Evolutionary conservation across 306 rosid species (phyloP).

Genomic region (Betula pendula): DNA sequence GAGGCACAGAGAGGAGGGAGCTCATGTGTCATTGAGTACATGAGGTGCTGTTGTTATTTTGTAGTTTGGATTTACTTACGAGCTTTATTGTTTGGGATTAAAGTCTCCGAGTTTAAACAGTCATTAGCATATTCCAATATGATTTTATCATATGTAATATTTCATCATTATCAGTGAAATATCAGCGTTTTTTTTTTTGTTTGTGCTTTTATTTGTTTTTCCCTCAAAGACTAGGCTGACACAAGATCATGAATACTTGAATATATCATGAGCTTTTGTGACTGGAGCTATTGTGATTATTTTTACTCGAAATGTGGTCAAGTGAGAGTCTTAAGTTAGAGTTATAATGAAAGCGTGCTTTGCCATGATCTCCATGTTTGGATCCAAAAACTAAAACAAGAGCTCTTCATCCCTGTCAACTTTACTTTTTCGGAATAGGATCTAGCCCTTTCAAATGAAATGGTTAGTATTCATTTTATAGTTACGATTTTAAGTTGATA

Average conservation of each 20-base stretch:
- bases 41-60: slow-evolving; percentile 45
- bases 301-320: not conserved
- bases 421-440: no score
- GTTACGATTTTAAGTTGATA: no score
- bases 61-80: slow-evolving; percentile 32
- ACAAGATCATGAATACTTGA: no score
- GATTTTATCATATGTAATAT: slow-evolving; percentile 53
- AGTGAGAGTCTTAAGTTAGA: no score
- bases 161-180: slow-evolving; percentile 7
- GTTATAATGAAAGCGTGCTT: no score
- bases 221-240: no score
- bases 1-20: slow-evolving; percentile 39
- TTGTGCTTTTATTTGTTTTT: no score
- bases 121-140: slow-evolving; percentile 39
- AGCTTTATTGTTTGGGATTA: slow-evolving; percentile 41
- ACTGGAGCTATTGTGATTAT: not conserved
- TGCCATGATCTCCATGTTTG: no score
- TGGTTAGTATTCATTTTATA: no score
- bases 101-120: slow-evolving; percentile 36
- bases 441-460: no score
- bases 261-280: not conserved
- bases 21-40: slow-evolving; percentile 46
- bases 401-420: no score
- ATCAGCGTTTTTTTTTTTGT: not conserved
- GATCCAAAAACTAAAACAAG: no score